Percentiles rank a stretch among this genome's conserved stretches.
Conservation (phyloP, 805 yeast genomes). For the Candida sakaeoensis region DNA sequence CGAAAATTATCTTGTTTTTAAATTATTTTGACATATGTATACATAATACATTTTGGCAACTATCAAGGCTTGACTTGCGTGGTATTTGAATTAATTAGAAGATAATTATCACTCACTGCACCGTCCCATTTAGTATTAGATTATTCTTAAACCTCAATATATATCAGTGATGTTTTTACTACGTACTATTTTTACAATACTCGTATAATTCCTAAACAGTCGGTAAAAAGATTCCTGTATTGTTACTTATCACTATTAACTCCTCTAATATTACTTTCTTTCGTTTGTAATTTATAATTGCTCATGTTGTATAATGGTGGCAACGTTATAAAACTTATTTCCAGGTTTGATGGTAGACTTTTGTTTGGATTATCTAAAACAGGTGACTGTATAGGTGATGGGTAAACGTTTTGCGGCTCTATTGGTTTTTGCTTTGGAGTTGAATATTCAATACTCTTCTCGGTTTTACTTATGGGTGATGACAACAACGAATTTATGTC, state of each 20-base stretch:
- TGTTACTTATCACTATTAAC: neutral
- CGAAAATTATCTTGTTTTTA: too few species aligned
- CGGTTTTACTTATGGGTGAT: constrained; percentile 7
- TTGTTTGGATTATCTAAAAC: constrained; percentile 12
- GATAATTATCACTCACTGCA: too few species aligned
- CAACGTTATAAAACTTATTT: constrained; percentile 15
- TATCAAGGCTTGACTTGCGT: too few species aligned
- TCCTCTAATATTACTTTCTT: constrained; percentile 13
- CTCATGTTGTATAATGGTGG: constrained; percentile 15
- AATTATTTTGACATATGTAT: too few species aligned
- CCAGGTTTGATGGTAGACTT: constrained; percentile 14
- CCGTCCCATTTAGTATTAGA: too few species aligned
- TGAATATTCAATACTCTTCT: neutral
- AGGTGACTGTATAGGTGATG: constrained; percentile 31
- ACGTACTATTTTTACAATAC: too few species aligned
- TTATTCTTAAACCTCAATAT: too few species aligned
- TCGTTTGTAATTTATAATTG: constrained; percentile 9
- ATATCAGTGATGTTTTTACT: too few species aligned
- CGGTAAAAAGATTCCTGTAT: too few species aligned
- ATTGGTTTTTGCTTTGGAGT: constrained; percentile 15
- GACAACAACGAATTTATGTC: constrained; percentile 11
- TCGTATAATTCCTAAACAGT: too few species aligned
- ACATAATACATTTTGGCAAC: too few species aligned
- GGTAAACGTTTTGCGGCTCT: constrained; percentile 25
- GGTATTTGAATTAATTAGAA: too few species aligned